These are phyloP conservation scores for Cytospora mali DNA, from an alignment of 2,329 filamentous ascomycete genomes.

Conservation along the genomic window DNA sequence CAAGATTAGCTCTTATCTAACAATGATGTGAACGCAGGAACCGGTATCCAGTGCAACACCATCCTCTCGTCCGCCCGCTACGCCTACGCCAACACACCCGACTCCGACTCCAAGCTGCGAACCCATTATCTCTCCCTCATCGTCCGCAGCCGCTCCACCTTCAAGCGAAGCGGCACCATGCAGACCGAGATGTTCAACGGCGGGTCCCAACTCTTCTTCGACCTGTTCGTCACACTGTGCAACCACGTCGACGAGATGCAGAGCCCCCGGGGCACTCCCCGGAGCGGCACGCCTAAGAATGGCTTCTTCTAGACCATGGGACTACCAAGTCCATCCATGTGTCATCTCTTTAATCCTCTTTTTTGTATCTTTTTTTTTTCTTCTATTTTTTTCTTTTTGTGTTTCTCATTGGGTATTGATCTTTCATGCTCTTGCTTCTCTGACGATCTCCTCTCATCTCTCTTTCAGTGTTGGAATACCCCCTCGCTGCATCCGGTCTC, in stretches of 20 bases:
- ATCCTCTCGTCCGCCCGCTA: constrained; percentile 85
- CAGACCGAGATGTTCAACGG: constrained; percentile 92
- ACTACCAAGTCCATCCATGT: neutral
- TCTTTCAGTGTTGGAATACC: constrained; percentile 14
- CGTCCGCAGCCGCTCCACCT: constrained; percentile 82
- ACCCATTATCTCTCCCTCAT: constrained; percentile 94
- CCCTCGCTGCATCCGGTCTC: constrained; percentile 12
- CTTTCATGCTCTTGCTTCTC: neutral
- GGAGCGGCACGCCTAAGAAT: constrained; percentile 38
- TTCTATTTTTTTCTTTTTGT: too few relatives aligned
- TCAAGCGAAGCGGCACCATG: constrained; percentile 94
- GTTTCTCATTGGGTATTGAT: too few relatives aligned
- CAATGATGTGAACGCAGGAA: constrained; percentile 50
- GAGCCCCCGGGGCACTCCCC: constrained; percentile 51
- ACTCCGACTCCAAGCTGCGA: constrained; percentile 83
- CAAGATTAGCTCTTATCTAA: constrained; percentile 11
- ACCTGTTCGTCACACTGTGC: constrained; percentile 88
- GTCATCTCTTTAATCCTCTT: neutral
- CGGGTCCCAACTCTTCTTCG: constrained; percentile 83
- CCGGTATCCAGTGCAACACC: constrained; percentile 79
- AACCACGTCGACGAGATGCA: constrained; percentile 80
- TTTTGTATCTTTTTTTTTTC: neutral
- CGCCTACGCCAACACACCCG: constrained; percentile 85
- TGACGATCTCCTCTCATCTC: constrained; percentile 10
- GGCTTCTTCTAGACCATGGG: constrained; percentile 31